Evolutionary conservation across 1,139 yeast genomes (phyloP).

Genomic region (Taphrina betulina): DNA sequence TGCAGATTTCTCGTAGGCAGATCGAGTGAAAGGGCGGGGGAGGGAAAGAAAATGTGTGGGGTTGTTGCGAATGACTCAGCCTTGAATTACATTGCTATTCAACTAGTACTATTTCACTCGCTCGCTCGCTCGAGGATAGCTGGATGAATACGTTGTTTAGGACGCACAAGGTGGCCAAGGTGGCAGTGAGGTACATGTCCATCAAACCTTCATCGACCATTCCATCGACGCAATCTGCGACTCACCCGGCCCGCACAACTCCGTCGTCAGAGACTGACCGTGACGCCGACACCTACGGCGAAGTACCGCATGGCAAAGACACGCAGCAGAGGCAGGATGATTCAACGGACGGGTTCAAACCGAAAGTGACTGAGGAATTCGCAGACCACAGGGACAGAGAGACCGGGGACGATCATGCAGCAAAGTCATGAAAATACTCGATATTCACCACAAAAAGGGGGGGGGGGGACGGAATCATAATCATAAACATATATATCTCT

Average conservation of each 20-base stretch:
- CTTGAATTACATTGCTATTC: too few relatives aligned
- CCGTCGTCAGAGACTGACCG: neutral
- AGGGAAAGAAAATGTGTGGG: too few relatives aligned
- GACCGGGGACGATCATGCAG: constrained; percentile 14
- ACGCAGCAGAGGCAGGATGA: constrained; percentile 3
- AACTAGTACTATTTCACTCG: too few relatives aligned
- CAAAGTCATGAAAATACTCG: neutral
- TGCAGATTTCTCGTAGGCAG: too few relatives aligned
- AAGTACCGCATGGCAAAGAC: constrained; percentile 8
- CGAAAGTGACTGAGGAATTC: constrained; percentile 10
- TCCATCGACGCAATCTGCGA: constrained; percentile 11
- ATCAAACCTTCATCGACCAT: constrained; percentile 14
- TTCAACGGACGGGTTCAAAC: neutral
- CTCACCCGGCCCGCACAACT: constrained; percentile 8
- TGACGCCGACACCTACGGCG: constrained; percentile 15
- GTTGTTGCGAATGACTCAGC: too few relatives aligned
- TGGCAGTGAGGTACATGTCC: too few relatives aligned
- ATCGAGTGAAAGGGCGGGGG: too few relatives aligned
- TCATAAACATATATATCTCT: too few relatives aligned
- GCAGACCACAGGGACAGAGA: constrained; percentile 9
- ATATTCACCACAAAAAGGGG: neutral
- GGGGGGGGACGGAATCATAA: too few relatives aligned
- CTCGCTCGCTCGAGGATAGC: too few relatives aligned
- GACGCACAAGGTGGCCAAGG: too few relatives aligned
- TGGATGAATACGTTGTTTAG: too few relatives aligned